Evolutionary conservation across 345 rosid genomes (phyloP).

Genomic region (Salix udensis): DNA sequence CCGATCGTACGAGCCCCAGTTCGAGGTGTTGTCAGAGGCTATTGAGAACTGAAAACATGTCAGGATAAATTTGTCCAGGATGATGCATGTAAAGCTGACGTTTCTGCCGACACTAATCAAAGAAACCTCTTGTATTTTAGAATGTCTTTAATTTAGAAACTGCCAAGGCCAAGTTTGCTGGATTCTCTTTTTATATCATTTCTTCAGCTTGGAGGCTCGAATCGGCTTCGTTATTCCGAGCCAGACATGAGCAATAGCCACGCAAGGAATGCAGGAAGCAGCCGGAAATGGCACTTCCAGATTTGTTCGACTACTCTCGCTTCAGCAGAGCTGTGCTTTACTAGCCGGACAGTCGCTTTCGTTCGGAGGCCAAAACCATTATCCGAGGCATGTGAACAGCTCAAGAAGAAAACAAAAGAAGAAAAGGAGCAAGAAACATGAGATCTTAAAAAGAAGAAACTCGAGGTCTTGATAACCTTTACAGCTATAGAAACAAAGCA

Average conservation of each 20-base stretch:
- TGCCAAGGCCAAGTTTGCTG: neutral
- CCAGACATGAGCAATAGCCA: neutral
- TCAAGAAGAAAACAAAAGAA: slow-evolving; percentile 2
- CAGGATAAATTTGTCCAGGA: neutral
- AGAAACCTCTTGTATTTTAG: neutral
- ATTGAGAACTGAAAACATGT: neutral
- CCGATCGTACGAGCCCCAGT: neutral
- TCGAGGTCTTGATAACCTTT: slow-evolving; percentile 11
- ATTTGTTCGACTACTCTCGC: neutral
- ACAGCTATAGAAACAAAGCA: slow-evolving; percentile 39
- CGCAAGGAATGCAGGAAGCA: neutral
- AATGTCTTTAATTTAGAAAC: neutral
- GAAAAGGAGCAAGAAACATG: neutral
- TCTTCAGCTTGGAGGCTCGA: neutral
- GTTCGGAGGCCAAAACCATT: slow-evolving; percentile 1
- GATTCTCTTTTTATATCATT: neutral
- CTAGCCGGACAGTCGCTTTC: neutral
- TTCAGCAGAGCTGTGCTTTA: neutral
- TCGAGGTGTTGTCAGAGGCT: neutral
- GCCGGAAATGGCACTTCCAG: neutral
- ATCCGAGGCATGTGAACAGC: slow-evolving; percentile 20
- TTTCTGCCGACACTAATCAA: neutral
- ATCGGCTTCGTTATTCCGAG: neutral
- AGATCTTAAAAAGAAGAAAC: neutral
- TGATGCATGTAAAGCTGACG: neutral